phyloP scores from a whole-genome alignment of 2,329 filamentous ascomycete species.

The Aspergillus sojae region DNA sequence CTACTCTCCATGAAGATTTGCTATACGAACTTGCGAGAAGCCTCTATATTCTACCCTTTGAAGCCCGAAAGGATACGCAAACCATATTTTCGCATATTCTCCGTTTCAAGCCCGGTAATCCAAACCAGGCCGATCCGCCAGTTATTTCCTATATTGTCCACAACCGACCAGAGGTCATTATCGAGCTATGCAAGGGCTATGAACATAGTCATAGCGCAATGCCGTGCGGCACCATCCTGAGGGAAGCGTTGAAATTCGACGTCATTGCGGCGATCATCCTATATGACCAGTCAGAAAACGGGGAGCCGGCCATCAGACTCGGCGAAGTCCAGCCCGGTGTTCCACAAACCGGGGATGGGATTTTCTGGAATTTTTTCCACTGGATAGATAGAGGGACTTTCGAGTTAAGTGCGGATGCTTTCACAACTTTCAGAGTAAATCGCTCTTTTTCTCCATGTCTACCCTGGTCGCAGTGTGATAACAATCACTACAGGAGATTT shows the following conservation, averaged over 20 bases:
- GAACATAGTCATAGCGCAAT: constrained; percentile 88
- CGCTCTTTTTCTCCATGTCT: neutral
- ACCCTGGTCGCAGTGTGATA: constrained; percentile 9
- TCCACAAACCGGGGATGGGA: constrained; percentile 75
- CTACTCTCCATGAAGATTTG: constrained; percentile 86
- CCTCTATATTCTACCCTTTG: constrained; percentile 86
- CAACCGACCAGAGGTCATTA: constrained; percentile 80
- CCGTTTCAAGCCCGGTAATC: constrained; percentile 74
- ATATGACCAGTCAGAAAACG: constrained; percentile 81
- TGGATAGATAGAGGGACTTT: constrained; percentile 98
- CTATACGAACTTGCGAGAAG: constrained; percentile 80
- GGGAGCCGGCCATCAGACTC: constrained; percentile 74
- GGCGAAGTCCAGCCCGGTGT: constrained; percentile 75
- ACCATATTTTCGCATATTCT: constrained; percentile 95
- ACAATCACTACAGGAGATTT: constrained; percentile 68
- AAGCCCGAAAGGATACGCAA: constrained; percentile 93
- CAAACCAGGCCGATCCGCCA: constrained; percentile 73
- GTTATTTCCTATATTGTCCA: constrained; percentile 88
- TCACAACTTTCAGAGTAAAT: constrained; percentile 89
- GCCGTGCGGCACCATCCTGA: constrained; percentile 83
- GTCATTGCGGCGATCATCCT: constrained; percentile 87
- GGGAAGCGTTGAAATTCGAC: constrained; percentile 89
- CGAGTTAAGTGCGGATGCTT: constrained; percentile 95
- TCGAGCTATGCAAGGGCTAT: constrained; percentile 87
- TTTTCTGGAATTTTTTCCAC: constrained; percentile 96